Conservation (phyloP, 768 basidiomycete species). For the Podaxis mareebaensis region DNA sequence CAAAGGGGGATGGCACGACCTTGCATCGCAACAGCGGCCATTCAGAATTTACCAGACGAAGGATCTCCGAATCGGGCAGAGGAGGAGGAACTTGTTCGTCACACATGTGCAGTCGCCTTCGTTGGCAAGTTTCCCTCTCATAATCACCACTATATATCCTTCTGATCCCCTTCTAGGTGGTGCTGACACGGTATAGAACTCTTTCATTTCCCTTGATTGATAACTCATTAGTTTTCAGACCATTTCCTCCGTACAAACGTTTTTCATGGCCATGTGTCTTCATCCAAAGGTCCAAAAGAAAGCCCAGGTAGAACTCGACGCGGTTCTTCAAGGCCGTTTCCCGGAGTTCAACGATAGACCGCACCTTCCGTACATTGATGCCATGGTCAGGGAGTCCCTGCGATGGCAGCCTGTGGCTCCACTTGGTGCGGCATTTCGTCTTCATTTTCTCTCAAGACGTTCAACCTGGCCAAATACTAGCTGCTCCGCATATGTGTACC, state of each 20-base stretch:
- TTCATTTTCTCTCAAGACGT: not conserved
- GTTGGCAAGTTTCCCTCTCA: slow-evolving; percentile 7
- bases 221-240: slow-evolving; percentile 7
- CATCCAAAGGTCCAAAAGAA: slow-evolving; percentile 20
- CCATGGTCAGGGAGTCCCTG: slow-evolving; percentile 36
- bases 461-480: slow-evolving; percentile 15
- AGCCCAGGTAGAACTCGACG: slow-evolving; percentile 20
- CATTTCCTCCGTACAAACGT: slow-evolving; percentile 19
- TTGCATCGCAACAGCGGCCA: slow-evolving; percentile 9
- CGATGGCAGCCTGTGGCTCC: slow-evolving; percentile 36
- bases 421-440: slow-evolving; percentile 14
- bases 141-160: not conserved
- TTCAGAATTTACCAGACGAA: slow-evolving; percentile 13
- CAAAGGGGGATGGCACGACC: not conserved
- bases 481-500: slow-evolving; percentile 31
- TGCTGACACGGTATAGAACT: slow-evolving; percentile 15
- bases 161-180: slow-evolving; percentile 5
- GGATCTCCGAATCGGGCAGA: not conserved
- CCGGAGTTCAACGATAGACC: slow-evolving; percentile 28
- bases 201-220: not conserved
- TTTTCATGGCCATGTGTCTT: slow-evolving; percentile 22
- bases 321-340: slow-evolving; percentile 27
- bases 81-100: slow-evolving; percentile 7
- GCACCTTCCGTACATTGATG: slow-evolving; percentile 34
- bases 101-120: slow-evolving; percentile 8